phyloP scores from a whole-genome alignment of 164 flowering plant genomes.

The Amborella trichopoda region DNA sequence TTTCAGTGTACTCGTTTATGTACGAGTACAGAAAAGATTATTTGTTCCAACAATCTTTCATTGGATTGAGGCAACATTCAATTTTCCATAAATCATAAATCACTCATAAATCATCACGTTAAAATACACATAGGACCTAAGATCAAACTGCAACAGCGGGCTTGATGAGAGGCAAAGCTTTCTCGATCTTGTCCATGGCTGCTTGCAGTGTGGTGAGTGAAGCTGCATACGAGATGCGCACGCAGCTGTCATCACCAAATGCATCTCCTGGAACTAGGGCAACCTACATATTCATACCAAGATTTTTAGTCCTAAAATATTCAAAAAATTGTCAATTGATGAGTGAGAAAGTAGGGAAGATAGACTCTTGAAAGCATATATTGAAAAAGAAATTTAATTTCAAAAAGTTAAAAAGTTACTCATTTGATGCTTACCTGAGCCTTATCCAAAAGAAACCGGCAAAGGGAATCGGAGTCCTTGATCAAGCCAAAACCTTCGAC shows the following conservation, averaged over 20 bases:
- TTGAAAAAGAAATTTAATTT: no score
- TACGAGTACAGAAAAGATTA: no score
- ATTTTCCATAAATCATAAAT: no score
- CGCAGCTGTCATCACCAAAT: constrained; percentile 87
- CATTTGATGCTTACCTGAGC: constrained; percentile 81
- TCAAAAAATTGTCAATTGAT: no score
- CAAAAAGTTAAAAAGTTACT: no score
- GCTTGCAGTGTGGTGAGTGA: constrained; percentile 62
- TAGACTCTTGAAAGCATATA: no score
- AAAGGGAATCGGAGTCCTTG: constrained; percentile 68
- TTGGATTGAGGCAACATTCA: no score
- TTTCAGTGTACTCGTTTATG: no score
- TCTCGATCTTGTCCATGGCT: constrained; percentile 65
- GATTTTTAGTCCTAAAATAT: no score
- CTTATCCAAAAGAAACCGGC: constrained; percentile 69
- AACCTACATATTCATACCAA: constrained; percentile 61
- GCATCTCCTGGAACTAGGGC: constrained; percentile 97
- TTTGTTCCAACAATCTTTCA: no score
- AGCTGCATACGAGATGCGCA: constrained; percentile 87
- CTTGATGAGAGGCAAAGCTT: constrained; percentile 39
- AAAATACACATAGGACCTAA: not conserved
- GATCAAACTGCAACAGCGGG: constrained; percentile 38
- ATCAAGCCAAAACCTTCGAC: constrained; percentile 76
- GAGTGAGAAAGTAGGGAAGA: no score
- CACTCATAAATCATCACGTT: no score